phyloP scores from a whole-genome alignment of 495 filamentous ascomycete genomes.

The Ascobolus immersus region DNA sequence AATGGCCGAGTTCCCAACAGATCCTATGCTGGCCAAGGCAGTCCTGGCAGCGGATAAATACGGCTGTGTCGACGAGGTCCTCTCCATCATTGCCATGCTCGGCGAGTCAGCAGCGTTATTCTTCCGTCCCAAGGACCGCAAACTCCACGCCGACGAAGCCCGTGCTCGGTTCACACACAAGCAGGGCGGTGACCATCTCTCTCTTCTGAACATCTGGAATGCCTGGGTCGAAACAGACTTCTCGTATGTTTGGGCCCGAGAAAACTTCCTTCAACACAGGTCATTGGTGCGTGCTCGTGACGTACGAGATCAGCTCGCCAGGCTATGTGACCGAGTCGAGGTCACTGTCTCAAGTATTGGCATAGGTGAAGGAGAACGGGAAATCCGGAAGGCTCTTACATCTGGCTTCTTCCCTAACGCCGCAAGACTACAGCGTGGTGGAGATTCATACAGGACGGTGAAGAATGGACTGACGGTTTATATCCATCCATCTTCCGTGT shows the following conservation, averaged over 20 bases:
- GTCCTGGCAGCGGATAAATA: conserved; percentile 74
- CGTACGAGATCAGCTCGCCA: conserved; percentile 80
- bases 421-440: conserved; percentile 56
- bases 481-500: conserved; percentile 60
- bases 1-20: conserved; percentile 91
- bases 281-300: conserved; percentile 66
- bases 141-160: conserved; percentile 80
- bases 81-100: conserved; percentile 87
- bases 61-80: conserved; percentile 78
- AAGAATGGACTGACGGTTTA: conserved; percentile 81
- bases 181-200: conserved; percentile 78
- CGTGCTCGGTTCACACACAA: conserved; percentile 78
- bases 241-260: conserved; percentile 61
- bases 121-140: conserved; percentile 93
- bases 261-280: conserved; percentile 86
- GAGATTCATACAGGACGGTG: conserved; percentile 79
- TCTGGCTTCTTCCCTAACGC: conserved; percentile 91
- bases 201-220: conserved; percentile 87
- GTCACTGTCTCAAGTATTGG: conserved; percentile 47
- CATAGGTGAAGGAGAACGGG: conserved; percentile 38
- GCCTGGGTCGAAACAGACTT: conserved; percentile 92
- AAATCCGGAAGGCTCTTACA: conserved; percentile 69
- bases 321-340: conserved; percentile 82
- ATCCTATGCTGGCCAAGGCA: conserved; percentile 76
- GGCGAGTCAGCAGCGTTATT: conserved; percentile 71